A percentile compares a stretch with the other conserved stretches of the same genome.
These are phyloP conservation scores for Tolypocladium tundrense DNA, from an alignment of 2,329 filamentous ascomycete species.

Conservation along the genomic window DNA sequence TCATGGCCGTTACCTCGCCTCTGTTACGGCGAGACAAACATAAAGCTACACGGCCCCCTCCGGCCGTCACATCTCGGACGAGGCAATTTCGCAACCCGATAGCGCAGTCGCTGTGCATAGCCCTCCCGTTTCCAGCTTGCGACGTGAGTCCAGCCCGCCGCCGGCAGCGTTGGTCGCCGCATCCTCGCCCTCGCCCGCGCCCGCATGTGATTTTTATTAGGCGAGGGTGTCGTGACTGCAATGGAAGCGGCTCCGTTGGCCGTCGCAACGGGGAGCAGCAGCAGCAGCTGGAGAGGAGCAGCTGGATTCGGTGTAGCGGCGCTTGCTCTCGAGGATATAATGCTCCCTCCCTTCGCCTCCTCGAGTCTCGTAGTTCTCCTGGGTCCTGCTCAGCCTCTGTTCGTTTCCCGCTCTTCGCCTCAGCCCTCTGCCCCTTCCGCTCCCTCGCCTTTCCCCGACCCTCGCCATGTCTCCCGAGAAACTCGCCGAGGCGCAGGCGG, in stretches of 20 bases:
- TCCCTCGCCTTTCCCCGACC: not conserved
- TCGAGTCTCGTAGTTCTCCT: not conserved
- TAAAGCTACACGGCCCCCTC: not conserved
- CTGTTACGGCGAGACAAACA: not conserved
- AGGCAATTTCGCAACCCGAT: constrained; percentile 1
- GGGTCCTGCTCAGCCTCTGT: not conserved
- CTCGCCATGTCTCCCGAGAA: constrained; percentile 7
- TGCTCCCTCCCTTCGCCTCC: not conserved
- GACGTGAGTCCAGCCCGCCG: not conserved
- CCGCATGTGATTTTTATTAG: not conserved
- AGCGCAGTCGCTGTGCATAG: not conserved
- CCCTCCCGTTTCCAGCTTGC: not conserved
- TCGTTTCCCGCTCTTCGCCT: not conserved
- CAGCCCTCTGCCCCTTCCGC: not conserved
- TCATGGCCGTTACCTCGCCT: not conserved
- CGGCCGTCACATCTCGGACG: not conserved
- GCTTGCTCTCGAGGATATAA: not conserved
- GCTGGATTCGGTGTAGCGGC: not conserved
- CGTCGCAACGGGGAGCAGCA: not conserved
- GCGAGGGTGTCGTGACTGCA: not conserved
- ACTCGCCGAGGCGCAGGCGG: constrained; percentile 3
- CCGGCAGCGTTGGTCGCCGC: not conserved
- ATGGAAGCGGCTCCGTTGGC: not conserved
- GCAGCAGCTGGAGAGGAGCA: not conserved
- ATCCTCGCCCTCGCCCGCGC: not conserved